Conservation (phyloP, 768 basidiomycete species). For the Hortiboletus campestris region DNA sequence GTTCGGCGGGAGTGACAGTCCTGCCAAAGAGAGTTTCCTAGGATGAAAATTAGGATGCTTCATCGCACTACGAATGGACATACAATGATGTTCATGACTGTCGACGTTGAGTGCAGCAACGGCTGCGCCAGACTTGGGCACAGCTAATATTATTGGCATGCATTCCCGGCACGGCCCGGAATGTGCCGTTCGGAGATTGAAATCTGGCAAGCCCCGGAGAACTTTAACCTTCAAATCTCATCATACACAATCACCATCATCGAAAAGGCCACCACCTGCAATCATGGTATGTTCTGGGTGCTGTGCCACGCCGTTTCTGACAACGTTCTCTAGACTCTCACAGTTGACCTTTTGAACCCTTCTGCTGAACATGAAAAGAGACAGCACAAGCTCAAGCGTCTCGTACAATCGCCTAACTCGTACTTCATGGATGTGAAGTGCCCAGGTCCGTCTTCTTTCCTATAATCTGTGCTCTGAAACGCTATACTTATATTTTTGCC, state of each 20-base stretch:
- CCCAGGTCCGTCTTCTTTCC: constrained; percentile 61
- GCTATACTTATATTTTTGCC: background rate
- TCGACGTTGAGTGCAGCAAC: constrained; percentile 14
- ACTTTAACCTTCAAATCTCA: constrained; percentile 24
- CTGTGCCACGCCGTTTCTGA: constrained; percentile 2
- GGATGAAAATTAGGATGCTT: constrained; percentile 15
- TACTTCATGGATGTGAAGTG: constrained; percentile 99
- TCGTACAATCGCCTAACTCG: constrained; percentile 97
- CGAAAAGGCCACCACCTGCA: constrained; percentile 9
- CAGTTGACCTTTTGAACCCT: constrained; percentile 97
- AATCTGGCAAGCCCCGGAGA: constrained; percentile 17
- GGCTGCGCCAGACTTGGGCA: constrained; percentile 3
- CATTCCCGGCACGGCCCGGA: constrained; percentile 5
- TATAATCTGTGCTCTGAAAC: background rate
- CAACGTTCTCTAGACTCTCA: constrained; percentile 72
- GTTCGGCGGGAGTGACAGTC: constrained; percentile 92
- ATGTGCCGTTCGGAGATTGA: constrained; percentile 16
- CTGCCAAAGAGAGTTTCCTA: constrained; percentile 96
- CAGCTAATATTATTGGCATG: background rate
- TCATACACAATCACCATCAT: constrained; percentile 25
- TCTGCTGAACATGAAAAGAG: constrained; percentile 80
- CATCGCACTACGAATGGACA: background rate
- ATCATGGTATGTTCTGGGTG: constrained; percentile 16
- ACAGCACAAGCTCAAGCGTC: constrained; percentile 98
- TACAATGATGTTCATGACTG: constrained; percentile 78